Evolutionary conservation across 495 filamentous ascomycete genomes (phyloP), one percentile per base, ranked within the genome.

Genomic region (Chaetomium fimeti): DNA sequence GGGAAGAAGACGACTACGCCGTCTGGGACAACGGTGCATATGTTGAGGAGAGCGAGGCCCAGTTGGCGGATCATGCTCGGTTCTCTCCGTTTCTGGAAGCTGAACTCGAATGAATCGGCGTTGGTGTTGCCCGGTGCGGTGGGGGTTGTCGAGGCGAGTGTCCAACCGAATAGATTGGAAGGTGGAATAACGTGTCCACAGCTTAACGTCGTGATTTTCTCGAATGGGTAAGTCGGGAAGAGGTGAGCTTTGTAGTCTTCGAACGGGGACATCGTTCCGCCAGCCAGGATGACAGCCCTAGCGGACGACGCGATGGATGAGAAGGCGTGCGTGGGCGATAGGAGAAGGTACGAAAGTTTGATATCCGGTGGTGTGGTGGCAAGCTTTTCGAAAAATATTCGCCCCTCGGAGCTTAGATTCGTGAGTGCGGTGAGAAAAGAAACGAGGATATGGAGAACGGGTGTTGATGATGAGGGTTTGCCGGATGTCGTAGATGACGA

Each of bases 191-290:
- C 93, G 76, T 98, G 94, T 5, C 92, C 94, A 74, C 92, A 98
- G 59, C 91, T 96, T 22, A 97, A 85, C 2, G 91, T 95, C 5
- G 81, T 85, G 32, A 98, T 83, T 47, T 86, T 85, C 9, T 79
- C 77, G 5, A 79, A 69, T 0, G 85, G 76, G 0, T 96, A 71
- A 63, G 91, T 89, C 1, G 92, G 88, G 70, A 98, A 94, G 18
- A 98, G 82, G 68, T 96, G 89, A 7, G 87, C 82, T 56, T 82
- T 84, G 73, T 96, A 98, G 73, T 97, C 94, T 27, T 87, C 83
- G 83, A 98, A 94, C 3, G 95, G 94, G 43, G 93, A 95, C 95
- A 98, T 98, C 11, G 94, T 98, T 3, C 94, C 94, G 58, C 94
- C 94, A 15, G 92, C 95, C 18, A 98, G 78, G 54, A 98, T 90